Percentiles rank a stretch among this genome's conserved stretches.
These are phyloP conservation scores for Torrubiella hemipterigena DNA, from an alignment of 2,329 filamentous ascomycete genomes.

Conservation along the genomic window DNA sequence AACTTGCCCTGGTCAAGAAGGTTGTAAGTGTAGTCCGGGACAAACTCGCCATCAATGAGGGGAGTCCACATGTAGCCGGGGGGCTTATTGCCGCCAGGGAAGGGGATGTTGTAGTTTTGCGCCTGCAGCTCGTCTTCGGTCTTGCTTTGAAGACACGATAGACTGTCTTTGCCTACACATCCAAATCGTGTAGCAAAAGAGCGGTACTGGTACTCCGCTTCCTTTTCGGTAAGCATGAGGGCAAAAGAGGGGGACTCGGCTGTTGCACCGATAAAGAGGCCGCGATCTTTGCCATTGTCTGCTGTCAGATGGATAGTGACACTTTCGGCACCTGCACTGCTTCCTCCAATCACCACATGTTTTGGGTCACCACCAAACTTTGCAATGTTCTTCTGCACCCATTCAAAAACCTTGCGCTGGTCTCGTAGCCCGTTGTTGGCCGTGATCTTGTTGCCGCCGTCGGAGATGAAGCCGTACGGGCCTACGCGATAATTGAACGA, in stretches of 20 bases:
- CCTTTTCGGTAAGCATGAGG: conserved; percentile 28
- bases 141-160: conserved; percentile 33
- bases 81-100: conserved; percentile 12
- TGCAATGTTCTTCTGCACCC: conserved; percentile 54
- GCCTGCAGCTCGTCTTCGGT: conserved; percentile 27
- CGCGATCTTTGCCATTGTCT: conserved; percentile 33
- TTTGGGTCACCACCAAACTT: conserved; percentile 58
- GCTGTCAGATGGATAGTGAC: conserved; percentile 52
- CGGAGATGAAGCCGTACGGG: conserved; percentile 58
- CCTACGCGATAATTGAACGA: conserved; percentile 69
- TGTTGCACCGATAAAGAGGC: conserved; percentile 38
- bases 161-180: conserved; percentile 23
- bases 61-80: conserved; percentile 44
- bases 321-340: conserved; percentile 54
- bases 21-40: conserved; percentile 36
- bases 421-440: conserved; percentile 61
- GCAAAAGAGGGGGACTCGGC: conserved; percentile 41
- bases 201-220: conserved; percentile 41
- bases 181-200: conserved; percentile 30
- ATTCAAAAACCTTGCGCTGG: conserved; percentile 40
- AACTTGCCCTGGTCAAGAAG: conserved; percentile 36
- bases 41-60: conserved; percentile 39
- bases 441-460: conserved; percentile 39
- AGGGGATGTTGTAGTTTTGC: conserved; percentile 26
- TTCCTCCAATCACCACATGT: conserved; percentile 58